Conservation (phyloP, 2,329 filamentous ascomycete genomes). For the Tolypocladium cylindrosporum region DNA sequence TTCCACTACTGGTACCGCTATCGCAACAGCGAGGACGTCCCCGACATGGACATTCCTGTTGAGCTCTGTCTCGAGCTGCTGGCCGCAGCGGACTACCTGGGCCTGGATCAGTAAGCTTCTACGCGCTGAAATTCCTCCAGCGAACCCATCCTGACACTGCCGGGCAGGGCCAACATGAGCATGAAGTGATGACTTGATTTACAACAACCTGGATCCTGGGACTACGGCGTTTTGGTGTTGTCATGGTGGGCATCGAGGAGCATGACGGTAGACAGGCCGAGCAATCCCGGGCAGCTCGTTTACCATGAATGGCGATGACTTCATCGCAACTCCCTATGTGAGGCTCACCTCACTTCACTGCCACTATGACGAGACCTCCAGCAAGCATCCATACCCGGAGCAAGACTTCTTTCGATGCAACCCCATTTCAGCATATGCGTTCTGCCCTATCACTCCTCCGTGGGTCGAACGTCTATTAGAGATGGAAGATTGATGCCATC, state of each 20-base stretch:
- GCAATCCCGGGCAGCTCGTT: background rate
- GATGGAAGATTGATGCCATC: slow-evolving; percentile 39
- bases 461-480: slow-evolving; percentile 45
- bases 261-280: background rate
- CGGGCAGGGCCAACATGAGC: slow-evolving; percentile 24
- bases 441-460: slow-evolving; percentile 34
- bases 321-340: background rate
- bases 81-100: slow-evolving; percentile 68
- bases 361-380: background rate
- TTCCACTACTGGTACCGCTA: slow-evolving; percentile 75
- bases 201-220: background rate
- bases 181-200: slow-evolving; percentile 18
- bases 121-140: slow-evolving; percentile 16
- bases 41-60: slow-evolving; percentile 71
- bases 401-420: background rate
- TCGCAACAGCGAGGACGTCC: slow-evolving; percentile 59
- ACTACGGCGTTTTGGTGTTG: background rate
- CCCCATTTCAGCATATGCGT: slow-evolving; percentile 46
- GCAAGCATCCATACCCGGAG: background rate
- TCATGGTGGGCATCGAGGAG: background rate
- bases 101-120: slow-evolving; percentile 45
- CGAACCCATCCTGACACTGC: slow-evolving; percentile 15
- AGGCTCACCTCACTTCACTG: background rate
- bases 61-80: slow-evolving; percentile 70
- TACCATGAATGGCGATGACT: background rate